A percentile compares a stretch with the other conserved stretches of the same genome.
These are phyloP conservation scores for Petrea volubilis DNA, from an alignment of 257 asterid genomes.

Conservation along the genomic window DNA sequence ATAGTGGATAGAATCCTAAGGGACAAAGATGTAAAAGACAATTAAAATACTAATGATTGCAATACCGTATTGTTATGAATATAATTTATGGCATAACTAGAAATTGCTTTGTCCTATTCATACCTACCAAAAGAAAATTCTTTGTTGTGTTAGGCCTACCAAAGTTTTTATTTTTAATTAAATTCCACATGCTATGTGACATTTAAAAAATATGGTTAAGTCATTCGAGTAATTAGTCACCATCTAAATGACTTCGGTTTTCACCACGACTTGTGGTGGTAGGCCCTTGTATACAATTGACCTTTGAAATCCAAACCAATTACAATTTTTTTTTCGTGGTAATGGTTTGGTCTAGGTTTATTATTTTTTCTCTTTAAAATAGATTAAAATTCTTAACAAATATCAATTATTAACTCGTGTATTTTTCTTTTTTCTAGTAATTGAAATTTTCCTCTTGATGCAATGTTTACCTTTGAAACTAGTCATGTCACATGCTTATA, in stretches of 20 bases:
- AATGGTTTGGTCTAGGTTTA: not conserved
- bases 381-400: too few relatives aligned
- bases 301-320: not conserved
- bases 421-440: too few relatives aligned
- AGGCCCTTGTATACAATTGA: not conserved
- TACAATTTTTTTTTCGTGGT: not conserved
- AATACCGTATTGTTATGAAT: not conserved
- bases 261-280: not conserved
- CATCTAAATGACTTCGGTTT: conserved; percentile 6
- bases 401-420: too few relatives aligned
- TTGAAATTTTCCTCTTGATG: too few relatives aligned
- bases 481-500: too few relatives aligned
- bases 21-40: conserved; percentile 20
- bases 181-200: conserved; percentile 7
- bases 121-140: conserved; percentile 1
- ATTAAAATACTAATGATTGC: conserved; percentile 22
- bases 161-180: not conserved
- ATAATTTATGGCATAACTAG: conserved; percentile 1
- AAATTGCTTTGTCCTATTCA: conserved; percentile 16
- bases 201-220: not conserved
- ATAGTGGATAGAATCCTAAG: conserved; percentile 25
- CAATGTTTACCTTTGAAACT: too few relatives aligned
- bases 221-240: not conserved
- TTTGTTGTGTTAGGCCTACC: conserved; percentile 13
- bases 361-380: not conserved